Evolutionary conservation across 176 grass and related monocot species (phyloP).

Genomic region (Calamus simplicifolius): DNA sequence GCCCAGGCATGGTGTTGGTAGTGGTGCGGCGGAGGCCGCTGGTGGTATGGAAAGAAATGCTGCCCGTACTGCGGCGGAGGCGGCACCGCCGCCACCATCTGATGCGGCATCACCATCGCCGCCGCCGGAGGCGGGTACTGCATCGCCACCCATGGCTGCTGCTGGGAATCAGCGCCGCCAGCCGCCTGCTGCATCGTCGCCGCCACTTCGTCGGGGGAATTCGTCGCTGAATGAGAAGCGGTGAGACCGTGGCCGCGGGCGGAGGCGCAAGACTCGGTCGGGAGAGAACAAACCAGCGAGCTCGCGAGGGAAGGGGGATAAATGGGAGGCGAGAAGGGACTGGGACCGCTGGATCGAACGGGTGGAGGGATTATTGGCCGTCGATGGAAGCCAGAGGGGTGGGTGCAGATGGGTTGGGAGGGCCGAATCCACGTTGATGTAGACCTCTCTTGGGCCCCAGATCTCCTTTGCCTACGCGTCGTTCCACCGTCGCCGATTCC

Average conservation of each 20-base stretch:
- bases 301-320: not conserved
- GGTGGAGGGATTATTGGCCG: too few relatives aligned
- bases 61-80: constrained; percentile 41
- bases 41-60: constrained; percentile 41
- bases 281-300: not conserved
- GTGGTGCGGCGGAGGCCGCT: constrained; percentile 24
- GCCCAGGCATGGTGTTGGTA: constrained; percentile 29
- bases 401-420: too few relatives aligned
- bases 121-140: constrained; percentile 40
- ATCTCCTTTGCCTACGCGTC: too few relatives aligned
- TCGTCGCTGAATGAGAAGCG: not conserved
- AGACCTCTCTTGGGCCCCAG: too few relatives aligned
- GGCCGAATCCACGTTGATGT: too few relatives aligned
- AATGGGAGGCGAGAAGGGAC: too few relatives aligned
- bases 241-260: constrained; percentile 9
- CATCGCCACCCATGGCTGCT: constrained; percentile 49
- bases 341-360: too few relatives aligned
- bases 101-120: constrained; percentile 47
- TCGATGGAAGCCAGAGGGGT: too few relatives aligned
- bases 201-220: not conserved
- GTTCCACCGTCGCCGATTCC: too few relatives aligned
- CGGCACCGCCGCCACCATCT: constrained; percentile 36
- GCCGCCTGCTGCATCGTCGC: constrained; percentile 60
- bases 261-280: not conserved
- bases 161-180: constrained; percentile 29